These are phyloP conservation scores for Epichloe gansuensis DNA, from an alignment of 2,329 filamentous ascomycete genomes.

Conservation along the genomic window DNA sequence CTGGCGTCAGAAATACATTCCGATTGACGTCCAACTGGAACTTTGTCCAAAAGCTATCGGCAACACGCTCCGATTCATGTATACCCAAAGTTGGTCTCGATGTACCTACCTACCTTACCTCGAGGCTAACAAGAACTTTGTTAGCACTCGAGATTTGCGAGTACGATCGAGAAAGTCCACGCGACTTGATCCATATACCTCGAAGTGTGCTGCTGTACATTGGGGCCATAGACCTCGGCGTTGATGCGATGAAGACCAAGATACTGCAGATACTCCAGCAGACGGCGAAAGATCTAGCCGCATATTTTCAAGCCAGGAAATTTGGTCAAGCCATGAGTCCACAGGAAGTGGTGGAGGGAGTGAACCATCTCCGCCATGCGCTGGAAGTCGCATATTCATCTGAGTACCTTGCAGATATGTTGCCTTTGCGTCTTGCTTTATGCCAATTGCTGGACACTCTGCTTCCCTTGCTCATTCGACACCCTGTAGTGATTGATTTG, in stretches of 20 bases:
- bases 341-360: slow-evolving; percentile 12
- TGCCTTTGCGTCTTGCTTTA: slow-evolving; percentile 20
- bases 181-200: slow-evolving; percentile 18
- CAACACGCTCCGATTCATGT: slow-evolving; percentile 23
- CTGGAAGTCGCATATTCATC: slow-evolving; percentile 17
- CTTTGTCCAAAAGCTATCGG: slow-evolving; percentile 15
- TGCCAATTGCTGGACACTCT: slow-evolving; percentile 17
- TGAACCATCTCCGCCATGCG: slow-evolving; percentile 16
- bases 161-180: slow-evolving; percentile 11
- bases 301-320: slow-evolving; percentile 9
- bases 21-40: slow-evolving; percentile 14
- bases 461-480: slow-evolving; percentile 13
- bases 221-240: slow-evolving; percentile 17
- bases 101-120: neutral
- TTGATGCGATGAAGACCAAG: slow-evolving; percentile 15
- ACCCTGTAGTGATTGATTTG: slow-evolving; percentile 12
- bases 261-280: slow-evolving; percentile 17
- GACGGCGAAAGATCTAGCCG: slow-evolving; percentile 13
- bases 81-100: slow-evolving; percentile 18
- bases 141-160: slow-evolving; percentile 12
- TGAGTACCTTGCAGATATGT: slow-evolving; percentile 13
- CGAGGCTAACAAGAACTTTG: neutral
- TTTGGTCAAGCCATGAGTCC: slow-evolving; percentile 9
- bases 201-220: slow-evolving; percentile 21
- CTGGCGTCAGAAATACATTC: slow-evolving; percentile 15